Percentiles rank a stretch among this genome's conserved stretches.
Conservation (phyloP, 2,329 filamentous ascomycete genomes). For the Neospermospora avenae region DNA sequence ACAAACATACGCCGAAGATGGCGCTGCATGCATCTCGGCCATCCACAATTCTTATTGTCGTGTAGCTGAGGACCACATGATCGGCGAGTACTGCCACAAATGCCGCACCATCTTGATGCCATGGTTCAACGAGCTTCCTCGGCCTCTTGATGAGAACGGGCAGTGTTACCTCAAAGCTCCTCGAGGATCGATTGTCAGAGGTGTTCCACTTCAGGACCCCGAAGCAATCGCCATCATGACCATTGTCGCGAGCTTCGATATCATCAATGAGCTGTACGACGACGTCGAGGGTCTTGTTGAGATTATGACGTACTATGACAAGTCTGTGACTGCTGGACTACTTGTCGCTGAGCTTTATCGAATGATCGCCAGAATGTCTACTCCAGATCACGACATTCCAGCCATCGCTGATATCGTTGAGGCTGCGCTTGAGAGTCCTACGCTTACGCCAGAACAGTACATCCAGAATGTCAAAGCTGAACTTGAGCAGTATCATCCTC, state of each 20-base stretch:
- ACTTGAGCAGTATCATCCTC: background rate
- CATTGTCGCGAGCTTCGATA: background rate
- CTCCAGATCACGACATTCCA: background rate
- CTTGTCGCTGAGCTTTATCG: background rate
- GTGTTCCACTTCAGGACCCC: background rate
- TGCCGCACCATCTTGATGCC: constrained; percentile 3
- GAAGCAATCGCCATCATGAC: constrained; percentile 1
- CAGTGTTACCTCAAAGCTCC: background rate
- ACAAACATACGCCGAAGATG: background rate
- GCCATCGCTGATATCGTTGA: background rate
- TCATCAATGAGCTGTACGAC: background rate
- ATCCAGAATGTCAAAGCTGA: background rate
- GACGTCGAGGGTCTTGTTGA: background rate
- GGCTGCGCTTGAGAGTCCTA: background rate
- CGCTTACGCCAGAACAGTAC: background rate
- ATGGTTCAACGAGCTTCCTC: background rate
- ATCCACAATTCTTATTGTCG: background rate
- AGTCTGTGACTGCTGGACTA: background rate
- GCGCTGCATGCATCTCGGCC: background rate
- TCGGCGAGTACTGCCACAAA: background rate
- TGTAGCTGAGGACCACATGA: background rate
- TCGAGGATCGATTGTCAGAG: background rate
- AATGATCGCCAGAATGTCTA: background rate
- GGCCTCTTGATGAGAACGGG: background rate
- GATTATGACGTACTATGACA: background rate